phyloP scores from a whole-genome alignment of 2,329 filamentous ascomycete species.

The Penicillium sp. region DNA sequence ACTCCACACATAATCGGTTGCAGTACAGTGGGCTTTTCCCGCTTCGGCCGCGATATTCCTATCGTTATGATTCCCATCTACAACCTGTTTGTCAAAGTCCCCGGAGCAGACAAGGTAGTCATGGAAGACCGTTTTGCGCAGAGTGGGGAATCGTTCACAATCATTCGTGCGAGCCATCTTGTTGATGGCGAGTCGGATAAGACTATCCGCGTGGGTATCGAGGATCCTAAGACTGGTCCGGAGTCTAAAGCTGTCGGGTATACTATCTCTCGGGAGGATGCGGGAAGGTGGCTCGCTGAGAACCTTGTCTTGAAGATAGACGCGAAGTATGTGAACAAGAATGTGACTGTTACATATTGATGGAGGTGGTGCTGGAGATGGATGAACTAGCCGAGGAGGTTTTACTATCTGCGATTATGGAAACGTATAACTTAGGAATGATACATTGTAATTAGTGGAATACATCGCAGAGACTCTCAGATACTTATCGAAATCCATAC shows the following conservation, averaged over 20 bases:
- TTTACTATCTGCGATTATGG: background rate
- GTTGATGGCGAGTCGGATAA: slow-evolving; percentile 30
- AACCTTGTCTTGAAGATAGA: slow-evolving; percentile 6
- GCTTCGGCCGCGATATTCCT: slow-evolving; percentile 34
- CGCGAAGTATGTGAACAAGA: slow-evolving; percentile 4
- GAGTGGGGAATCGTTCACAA: slow-evolving; percentile 24
- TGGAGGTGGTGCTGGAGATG: background rate
- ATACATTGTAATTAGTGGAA: background rate
- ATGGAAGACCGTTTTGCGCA: slow-evolving; percentile 33
- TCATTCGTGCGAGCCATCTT: slow-evolving; percentile 39
- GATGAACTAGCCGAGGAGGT: background rate
- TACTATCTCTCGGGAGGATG: slow-evolving; percentile 37
- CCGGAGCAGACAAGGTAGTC: slow-evolving; percentile 40
- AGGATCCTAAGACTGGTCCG: slow-evolving; percentile 32
- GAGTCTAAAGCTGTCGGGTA: slow-evolving; percentile 35
- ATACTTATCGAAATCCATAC: background rate
- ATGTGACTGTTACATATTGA: slow-evolving; percentile 8
- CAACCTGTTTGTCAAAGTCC: slow-evolving; percentile 30
- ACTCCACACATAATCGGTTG: slow-evolving; percentile 32
- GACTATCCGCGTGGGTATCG: slow-evolving; percentile 25
- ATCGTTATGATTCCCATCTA: slow-evolving; percentile 36
- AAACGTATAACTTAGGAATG: background rate
- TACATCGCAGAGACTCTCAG: background rate
- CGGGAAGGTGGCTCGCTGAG: slow-evolving; percentile 22
- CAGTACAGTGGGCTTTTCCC: slow-evolving; percentile 37